Base-by-base conservation (phyloP, 2,329 filamentous ascomycete genomes). In the Tympanopsis confertula region DNA sequence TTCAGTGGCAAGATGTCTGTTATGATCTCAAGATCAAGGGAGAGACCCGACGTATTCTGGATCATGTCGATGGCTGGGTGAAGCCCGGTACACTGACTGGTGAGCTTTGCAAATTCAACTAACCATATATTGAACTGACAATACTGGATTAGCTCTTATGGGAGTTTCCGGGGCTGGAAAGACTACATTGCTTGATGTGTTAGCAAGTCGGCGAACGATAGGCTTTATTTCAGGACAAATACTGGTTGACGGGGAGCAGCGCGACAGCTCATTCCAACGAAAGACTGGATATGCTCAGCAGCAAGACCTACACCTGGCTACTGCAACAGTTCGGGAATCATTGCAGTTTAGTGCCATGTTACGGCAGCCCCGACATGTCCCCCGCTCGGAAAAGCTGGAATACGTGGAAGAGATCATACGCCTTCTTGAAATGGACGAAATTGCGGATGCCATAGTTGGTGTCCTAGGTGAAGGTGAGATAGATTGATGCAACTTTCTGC, bases 1-100 rank as follows among this genome's bases (percentile, higher is more conserved):
- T 91, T 56, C 82, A 82, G 29, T 93, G 85, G 86, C 68, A 74
- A 39, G 69, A 87, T 47, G 78, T 91, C 1, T 79, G 77, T 45
- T 93, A 72, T 40, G 68, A 76, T 15, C 70, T 77, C 45, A 71
- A 81, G 47, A 83, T 93, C 58, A 91, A 91, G 59, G 68, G 68
- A 1, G 73, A 85, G 44, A 61, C 68, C 1, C 73, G 85, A n/a
- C 71, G 81, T 14, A 71, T 87, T 45, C 57, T 87, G 35, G 74
- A 86, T 45, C 66, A 82, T 37, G 78, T 86, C 3, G 77, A 85
- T 49, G 82, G 82, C 4, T 86, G 79, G 77, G 81, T 87, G 39
- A 82, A 83, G 52, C 82, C 82, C 5, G 82, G 82, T 29, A 81
- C 78, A 13, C 60, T 83, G 20, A 86, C 82, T 5, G 82, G 86